Base-by-base conservation (phyloP, 345 rosid genomes). In the Anacardium occidentale region DNA sequence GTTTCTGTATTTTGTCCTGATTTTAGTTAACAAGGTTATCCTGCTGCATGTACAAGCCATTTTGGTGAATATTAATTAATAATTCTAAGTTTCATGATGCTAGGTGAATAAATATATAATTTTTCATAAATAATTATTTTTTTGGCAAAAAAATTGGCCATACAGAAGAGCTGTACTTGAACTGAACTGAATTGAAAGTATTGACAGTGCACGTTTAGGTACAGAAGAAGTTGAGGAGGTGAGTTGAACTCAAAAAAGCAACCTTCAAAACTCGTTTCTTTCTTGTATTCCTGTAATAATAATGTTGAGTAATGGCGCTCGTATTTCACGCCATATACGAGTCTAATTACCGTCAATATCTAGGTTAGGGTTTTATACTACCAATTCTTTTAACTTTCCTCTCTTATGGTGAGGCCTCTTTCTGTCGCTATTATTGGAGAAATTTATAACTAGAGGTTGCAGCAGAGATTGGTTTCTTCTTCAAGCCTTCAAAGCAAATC, bases 241-340 rank as follows among this genome's bases (percentile, higher is more conserved):
- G 22, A 26, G 17, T 62, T 62, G 13, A 8, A 11, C 24, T 8
- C 7, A 40, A 20, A 21, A 20, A 20, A 17, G 11, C 62, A 25
- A 58, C 13, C 62, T 40, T 62, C 7, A 40, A 40, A 62, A 37
- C 7, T 25, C 3, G 7, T 12, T 40, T 13, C 47, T 62, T n/a
- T 18, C 34, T 0, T 10, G 48, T 13, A 3, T 20, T 40, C 21
- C 25, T 40, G 17, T 20, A 37, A 37, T 7, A 37, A 37, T 37
- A 24, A 88, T 94, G 96, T 72, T 87, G 80, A 75, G 86, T 54
- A 83, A 97, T 65, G 89, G 93, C 71, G 90, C 82, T 75, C 92
- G 94, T 72, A 83, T 86, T 56, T 82, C 89, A 40, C 92, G 79
- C 45, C 90, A 85, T 80, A 73, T 89, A 2, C 79, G 87, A 83